Evolutionary conservation across 306 rosid genomes (phyloP).

Genomic region (Acacia melanoxylon): DNA sequence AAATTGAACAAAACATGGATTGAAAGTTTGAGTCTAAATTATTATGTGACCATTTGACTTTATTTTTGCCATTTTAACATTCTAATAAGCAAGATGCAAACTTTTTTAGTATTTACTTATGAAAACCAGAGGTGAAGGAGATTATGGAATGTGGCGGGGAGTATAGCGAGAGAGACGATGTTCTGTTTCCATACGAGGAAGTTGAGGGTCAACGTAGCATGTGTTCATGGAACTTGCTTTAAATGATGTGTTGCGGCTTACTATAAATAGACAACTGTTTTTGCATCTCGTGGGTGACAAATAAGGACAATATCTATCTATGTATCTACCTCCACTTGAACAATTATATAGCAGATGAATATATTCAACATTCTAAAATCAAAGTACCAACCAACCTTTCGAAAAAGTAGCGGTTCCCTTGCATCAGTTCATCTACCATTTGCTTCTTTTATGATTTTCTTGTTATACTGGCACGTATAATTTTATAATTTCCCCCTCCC

Average conservation of each 20-base stretch:
- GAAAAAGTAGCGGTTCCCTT: neutral
- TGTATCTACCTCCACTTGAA: neutral
- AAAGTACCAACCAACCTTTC: slow-evolving; percentile 8
- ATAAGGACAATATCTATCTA: neutral
- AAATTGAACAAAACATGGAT: neutral
- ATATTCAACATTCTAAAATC: neutral
- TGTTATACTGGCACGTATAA: neutral
- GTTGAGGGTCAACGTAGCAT: slow-evolving; percentile 23
- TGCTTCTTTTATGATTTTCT: neutral
- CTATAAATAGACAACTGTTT: slow-evolving; percentile 21
- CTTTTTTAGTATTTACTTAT: neutral
- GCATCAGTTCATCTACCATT: neutral
- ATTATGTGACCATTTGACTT: neutral
- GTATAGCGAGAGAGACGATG: neutral
- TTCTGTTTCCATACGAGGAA: slow-evolving; percentile 12
- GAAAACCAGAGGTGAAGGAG: neutral
- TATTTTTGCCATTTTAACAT: neutral
- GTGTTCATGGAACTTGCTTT: slow-evolving; percentile 25
- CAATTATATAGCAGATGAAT: neutral
- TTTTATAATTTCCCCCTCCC: neutral
- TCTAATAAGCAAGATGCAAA: neutral
- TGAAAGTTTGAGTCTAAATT: neutral
- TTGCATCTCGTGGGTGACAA: slow-evolving; percentile 4
- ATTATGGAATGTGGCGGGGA: neutral
- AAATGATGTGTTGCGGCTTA: slow-evolving; percentile 22